These are phyloP conservation scores for Dendrocalamus latiflorus DNA, from an alignment of 202 grass and related monocot genomes.

Conservation along the genomic window DNA sequence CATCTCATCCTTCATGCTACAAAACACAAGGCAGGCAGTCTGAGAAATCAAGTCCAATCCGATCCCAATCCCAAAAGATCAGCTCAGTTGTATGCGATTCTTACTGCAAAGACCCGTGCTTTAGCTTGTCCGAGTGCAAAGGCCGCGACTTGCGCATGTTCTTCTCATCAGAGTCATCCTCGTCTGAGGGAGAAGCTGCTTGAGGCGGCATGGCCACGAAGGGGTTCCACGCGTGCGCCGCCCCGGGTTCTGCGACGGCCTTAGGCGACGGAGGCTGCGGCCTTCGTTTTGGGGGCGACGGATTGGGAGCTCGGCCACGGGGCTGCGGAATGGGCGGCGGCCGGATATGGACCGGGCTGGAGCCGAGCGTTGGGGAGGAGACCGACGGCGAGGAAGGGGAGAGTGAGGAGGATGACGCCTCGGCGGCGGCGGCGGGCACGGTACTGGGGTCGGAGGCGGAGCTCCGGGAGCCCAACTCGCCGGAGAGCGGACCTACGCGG, in stretches of 20 bases:
- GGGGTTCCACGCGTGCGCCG: slow-evolving; percentile 35
- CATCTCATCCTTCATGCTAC: slow-evolving; percentile 63
- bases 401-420: slow-evolving; percentile 40
- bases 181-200: background rate
- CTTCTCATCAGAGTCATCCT: background rate
- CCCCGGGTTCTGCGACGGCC: background rate
- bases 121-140: slow-evolving; percentile 61
- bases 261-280: slow-evolving; percentile 14
- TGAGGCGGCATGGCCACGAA: slow-evolving; percentile 23
- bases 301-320: slow-evolving; percentile 37
- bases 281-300: slow-evolving; percentile 32
- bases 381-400: slow-evolving; percentile 53
- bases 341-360: slow-evolving; percentile 22
- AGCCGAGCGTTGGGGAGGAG: slow-evolving; percentile 29
- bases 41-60: background rate
- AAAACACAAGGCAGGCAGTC: background rate
- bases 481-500: slow-evolving; percentile 46
- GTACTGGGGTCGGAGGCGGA: slow-evolving; percentile 48
- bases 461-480: slow-evolving; percentile 39
- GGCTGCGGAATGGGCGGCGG: slow-evolving; percentile 51
- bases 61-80: background rate
- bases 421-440: slow-evolving; percentile 20
- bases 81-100: background rate
- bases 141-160: slow-evolving; percentile 47
- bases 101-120: slow-evolving; percentile 49